Percentiles rank a stretch among this genome's conserved stretches.
These are phyloP conservation scores for Yamadazyma diospyri DNA, from an alignment of 1,139 yeast genomes.

Conservation along the genomic window DNA sequence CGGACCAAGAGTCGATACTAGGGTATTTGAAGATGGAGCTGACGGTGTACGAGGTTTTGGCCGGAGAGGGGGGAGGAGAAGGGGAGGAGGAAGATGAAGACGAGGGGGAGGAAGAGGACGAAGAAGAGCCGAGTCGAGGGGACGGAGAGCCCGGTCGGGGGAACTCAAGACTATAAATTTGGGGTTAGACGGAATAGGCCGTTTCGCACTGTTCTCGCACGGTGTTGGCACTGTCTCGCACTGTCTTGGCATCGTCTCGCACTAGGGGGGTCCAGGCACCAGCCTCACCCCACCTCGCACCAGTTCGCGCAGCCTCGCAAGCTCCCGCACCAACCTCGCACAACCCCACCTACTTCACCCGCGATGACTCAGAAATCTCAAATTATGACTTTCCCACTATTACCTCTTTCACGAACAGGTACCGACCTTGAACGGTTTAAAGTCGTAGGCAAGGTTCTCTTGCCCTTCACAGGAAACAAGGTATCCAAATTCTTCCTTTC, in stretches of 20 bases:
- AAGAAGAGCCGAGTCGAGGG: no score
- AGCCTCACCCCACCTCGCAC: no score
- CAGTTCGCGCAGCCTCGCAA: no score
- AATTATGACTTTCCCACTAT: conserved; percentile 32
- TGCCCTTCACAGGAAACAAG: conserved; percentile 28
- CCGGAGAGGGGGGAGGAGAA: conserved; percentile 14
- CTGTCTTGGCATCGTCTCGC: no score
- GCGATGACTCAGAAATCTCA: conserved; percentile 5
- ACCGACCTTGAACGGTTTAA: conserved; percentile 25
- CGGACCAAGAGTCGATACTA: conserved; percentile 11
- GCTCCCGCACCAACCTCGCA: no score
- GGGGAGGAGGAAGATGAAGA: conserved; percentile 15
- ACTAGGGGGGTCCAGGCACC: no score
- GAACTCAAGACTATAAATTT: no score
- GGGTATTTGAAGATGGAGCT: conserved; percentile 15
- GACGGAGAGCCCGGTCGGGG: no score
- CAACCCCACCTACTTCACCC: conserved; percentile 1
- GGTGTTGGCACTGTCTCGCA: no score
- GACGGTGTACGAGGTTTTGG: conserved; percentile 13
- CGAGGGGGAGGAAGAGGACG: conserved; percentile 9
- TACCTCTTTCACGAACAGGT: conserved; percentile 30
- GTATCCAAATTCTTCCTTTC: conserved; percentile 34
- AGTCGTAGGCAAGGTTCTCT: conserved; percentile 37
- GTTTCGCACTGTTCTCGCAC: no score
- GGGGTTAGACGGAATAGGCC: no score